Conservation (phyloP, 495 filamentous ascomycete species). For the Daldinia caldariorum region DNA sequence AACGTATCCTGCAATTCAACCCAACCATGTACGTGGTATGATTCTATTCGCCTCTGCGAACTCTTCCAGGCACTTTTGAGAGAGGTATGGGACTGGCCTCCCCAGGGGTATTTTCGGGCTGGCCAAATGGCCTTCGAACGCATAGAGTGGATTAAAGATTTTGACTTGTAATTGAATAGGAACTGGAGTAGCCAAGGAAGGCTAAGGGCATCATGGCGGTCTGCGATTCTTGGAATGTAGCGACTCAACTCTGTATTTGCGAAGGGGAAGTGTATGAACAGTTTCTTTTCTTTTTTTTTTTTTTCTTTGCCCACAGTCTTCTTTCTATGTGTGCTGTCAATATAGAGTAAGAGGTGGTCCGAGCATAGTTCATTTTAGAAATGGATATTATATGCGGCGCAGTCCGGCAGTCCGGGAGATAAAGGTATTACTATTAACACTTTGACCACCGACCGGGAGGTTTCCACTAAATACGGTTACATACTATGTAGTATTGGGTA, state of each 20-base stretch:
- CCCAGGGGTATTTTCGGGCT: background rate
- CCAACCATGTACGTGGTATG: background rate
- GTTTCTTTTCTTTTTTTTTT: too few species aligned
- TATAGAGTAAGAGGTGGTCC: constrained; percentile 9
- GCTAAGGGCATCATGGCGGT: background rate
- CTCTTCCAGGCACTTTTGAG: background rate
- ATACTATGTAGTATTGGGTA: constrained; percentile 13
- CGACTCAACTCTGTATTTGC: background rate
- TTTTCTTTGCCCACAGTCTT: background rate
- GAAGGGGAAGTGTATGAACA: constrained; percentile 1
- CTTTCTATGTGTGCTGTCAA: background rate
- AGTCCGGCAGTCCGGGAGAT: background rate
- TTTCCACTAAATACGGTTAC: constrained; percentile 11
- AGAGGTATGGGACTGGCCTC: background rate
- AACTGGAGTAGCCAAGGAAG: constrained; percentile 1
- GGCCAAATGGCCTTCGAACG: background rate
- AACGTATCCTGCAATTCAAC: background rate
- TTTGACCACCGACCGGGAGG: background rate
- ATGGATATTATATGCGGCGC: constrained; percentile 10
- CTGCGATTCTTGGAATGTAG: background rate
- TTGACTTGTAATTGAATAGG: background rate
- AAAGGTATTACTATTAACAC: background rate
- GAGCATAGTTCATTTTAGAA: background rate
- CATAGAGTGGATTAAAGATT: background rate
- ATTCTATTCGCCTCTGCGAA: background rate